These are phyloP conservation scores for Cystoderma amianthinum DNA, from an alignment of 768 basidiomycete species.

Conservation along the genomic window DNA sequence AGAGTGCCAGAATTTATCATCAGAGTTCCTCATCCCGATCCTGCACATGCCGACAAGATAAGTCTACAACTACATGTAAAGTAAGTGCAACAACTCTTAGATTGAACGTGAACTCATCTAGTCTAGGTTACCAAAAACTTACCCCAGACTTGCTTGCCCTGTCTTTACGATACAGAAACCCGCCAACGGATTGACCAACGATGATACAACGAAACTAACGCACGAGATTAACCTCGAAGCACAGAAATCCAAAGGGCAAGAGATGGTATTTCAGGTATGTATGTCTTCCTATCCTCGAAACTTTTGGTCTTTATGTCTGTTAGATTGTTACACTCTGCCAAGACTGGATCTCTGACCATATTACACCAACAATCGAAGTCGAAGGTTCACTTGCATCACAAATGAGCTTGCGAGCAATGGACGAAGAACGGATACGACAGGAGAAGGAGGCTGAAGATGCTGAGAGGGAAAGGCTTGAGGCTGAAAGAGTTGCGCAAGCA, in stretches of 20 bases:
- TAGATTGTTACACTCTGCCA: constrained; percentile 64
- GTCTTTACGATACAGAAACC: constrained; percentile 66
- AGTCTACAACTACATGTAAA: constrained; percentile 64
- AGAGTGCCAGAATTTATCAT: constrained; percentile 74
- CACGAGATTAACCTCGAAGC: constrained; percentile 61
- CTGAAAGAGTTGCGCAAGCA: constrained; percentile 46
- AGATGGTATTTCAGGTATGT: constrained; percentile 74
- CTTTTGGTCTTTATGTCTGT: not conserved
- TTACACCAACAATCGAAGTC: constrained; percentile 50
- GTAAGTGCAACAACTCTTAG: constrained; percentile 29
- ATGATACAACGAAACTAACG: constrained; percentile 50
- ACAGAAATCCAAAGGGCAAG: constrained; percentile 56
- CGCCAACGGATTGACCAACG: constrained; percentile 46
- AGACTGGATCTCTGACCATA: constrained; percentile 60
- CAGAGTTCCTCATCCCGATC: constrained; percentile 59
- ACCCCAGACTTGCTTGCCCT: constrained; percentile 66
- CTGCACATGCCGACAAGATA: constrained; percentile 46
- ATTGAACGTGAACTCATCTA: not conserved
- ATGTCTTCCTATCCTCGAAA: not conserved
- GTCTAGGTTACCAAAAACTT: constrained; percentile 72
- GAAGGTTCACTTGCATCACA: constrained; percentile 69
- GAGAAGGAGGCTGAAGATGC: constrained; percentile 53
- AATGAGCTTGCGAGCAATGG: constrained; percentile 69
- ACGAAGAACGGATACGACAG: constrained; percentile 57
- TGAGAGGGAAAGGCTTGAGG: constrained; percentile 40